Conservation (phyloP, 257 asterid species). For the Leptodermis oblonga region DNA sequence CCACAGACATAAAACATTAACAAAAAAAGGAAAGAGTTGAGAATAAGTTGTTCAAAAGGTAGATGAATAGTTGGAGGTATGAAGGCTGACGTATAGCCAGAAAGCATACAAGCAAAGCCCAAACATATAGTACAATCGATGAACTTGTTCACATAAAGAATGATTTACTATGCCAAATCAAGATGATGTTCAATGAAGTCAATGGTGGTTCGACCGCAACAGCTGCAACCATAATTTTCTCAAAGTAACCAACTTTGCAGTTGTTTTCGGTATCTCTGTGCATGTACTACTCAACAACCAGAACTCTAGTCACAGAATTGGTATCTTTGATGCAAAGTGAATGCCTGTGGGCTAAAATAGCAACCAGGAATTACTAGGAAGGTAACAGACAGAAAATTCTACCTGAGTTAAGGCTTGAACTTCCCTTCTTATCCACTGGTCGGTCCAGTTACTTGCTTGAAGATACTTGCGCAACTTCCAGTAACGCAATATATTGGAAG, state of each 20-base stretch:
- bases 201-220: background rate
- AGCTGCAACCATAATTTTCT: background rate
- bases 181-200: background rate
- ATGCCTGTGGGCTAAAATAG: background rate
- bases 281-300: background rate
- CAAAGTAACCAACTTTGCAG: background rate
- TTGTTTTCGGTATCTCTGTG: background rate
- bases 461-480: conserved; percentile 67
- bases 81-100: background rate
- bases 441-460: conserved; percentile 47
- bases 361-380: background rate
- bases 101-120: background rate
- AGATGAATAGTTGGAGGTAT: background rate
- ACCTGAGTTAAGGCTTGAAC: conserved; percentile 74
- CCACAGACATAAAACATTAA: background rate
- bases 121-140: background rate
- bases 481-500: conserved; percentile 38
- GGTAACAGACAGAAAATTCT: background rate
- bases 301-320: background rate
- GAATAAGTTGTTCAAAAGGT: background rate
- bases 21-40: background rate
- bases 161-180: background rate
- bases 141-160: background rate
- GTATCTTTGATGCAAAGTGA: background rate
- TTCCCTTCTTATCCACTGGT: conserved; percentile 73